A percentile compares a stretch with the other conserved stretches of the same genome.
Evolutionary conservation across 1,284 basidiomycete species (phyloP).

Genomic region (Trichosporon sp.): DNA sequence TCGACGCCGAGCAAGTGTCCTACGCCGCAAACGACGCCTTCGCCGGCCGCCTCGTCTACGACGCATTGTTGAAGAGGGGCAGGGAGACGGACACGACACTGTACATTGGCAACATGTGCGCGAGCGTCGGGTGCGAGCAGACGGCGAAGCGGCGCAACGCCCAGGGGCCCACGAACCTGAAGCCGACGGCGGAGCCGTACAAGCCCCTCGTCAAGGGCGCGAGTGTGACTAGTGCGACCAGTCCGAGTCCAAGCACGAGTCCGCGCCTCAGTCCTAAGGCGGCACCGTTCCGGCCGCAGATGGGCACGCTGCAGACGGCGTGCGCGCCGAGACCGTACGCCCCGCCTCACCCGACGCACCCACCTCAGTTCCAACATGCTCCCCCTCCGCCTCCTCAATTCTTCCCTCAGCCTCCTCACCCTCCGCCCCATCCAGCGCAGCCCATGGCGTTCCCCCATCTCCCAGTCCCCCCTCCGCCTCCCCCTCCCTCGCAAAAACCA

Average conservation of each 20-base stretch:
- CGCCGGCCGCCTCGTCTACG: constrained; percentile 48
- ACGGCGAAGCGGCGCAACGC: background rate
- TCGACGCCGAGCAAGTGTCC: constrained; percentile 44
- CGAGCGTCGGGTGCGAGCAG: background rate
- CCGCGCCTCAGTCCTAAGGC: background rate
- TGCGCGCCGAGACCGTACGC: background rate
- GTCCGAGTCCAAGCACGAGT: background rate
- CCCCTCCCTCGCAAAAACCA: background rate
- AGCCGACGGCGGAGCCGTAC: background rate
- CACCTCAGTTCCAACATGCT: background rate
- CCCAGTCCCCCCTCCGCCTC: background rate
- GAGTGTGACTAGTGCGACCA: background rate
- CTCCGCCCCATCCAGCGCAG: background rate
- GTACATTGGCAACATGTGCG: constrained; percentile 1
- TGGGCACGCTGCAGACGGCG: background rate
- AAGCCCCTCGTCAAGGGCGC: background rate
- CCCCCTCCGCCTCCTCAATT: too few species aligned
- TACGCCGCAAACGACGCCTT: constrained; percentile 58
- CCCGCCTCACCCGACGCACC: too few species aligned
- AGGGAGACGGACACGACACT: background rate
- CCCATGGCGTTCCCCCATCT: background rate
- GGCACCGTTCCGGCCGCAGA: background rate
- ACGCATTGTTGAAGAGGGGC: constrained; percentile 20
- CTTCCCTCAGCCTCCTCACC: too few species aligned
- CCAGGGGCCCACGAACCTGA: background rate